Evolutionary conservation across 2,329 filamentous ascomycete genomes (phyloP).

Genomic region (Trichoderma sp.): DNA sequence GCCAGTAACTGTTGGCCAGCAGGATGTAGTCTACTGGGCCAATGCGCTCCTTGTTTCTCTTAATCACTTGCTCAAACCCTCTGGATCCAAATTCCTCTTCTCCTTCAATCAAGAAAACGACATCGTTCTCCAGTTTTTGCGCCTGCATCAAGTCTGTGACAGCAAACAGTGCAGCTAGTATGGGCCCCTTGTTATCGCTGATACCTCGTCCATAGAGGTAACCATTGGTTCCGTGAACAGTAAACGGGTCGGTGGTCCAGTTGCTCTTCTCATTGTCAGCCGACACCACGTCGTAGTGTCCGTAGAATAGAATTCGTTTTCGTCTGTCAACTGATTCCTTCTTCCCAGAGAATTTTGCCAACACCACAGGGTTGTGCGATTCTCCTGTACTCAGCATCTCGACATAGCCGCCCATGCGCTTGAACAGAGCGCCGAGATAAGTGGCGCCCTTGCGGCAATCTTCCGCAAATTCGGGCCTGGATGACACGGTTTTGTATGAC

Average conservation of each 20-base stretch:
- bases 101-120: constrained; percentile 93
- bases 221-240: constrained; percentile 84
- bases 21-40: constrained; percentile 93
- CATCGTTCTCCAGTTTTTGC: constrained; percentile 81
- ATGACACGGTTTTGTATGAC: constrained; percentile 88
- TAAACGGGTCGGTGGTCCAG: constrained; percentile 87
- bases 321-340: constrained; percentile 63
- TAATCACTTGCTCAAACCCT: constrained; percentile 83
- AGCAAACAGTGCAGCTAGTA: constrained; percentile 90
- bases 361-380: constrained; percentile 86
- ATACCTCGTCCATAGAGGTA: constrained; percentile 96
- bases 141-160: constrained; percentile 85
- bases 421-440: constrained; percentile 86
- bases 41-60: constrained; percentile 77
- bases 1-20: constrained; percentile 97
- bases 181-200: constrained; percentile 95
- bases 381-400: constrained; percentile 85
- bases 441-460: constrained; percentile 93
- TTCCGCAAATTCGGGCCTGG: constrained; percentile 79
- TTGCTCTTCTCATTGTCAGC: constrained; percentile 80
- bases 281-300: constrained; percentile 95
- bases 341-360: constrained; percentile 82
- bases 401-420: constrained; percentile 84
- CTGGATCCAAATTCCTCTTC: constrained; percentile 94
- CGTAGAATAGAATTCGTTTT: constrained; percentile 93